Evolutionary conservation across 805 yeast species (phyloP).

Genomic region (Ascoidea rubescens): DNA sequence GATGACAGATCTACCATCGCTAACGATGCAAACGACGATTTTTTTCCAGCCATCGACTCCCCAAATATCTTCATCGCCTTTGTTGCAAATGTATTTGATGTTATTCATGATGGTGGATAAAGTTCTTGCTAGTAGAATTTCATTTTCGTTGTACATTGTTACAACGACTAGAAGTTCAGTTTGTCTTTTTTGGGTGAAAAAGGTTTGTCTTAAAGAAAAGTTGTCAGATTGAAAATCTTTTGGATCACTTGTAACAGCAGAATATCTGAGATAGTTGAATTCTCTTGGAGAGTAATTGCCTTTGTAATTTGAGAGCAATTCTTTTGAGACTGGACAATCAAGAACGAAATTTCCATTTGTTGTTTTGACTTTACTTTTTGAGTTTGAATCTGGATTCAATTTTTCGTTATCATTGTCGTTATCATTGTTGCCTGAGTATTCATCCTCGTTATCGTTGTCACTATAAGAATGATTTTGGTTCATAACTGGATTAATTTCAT

Average conservation of each 20-base stretch:
- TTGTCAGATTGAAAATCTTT: conserved; percentile 42
- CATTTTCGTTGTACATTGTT: conserved; percentile 86
- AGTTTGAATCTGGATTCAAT: not conserved
- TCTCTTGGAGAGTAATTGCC: conserved; percentile 37
- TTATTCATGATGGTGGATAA: conserved; percentile 85
- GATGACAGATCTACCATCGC: conserved; percentile 55
- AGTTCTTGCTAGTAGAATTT: conserved; percentile 68
- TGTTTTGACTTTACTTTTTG: not conserved
- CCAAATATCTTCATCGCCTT: conserved; percentile 69
- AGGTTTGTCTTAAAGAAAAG: conserved; percentile 73
- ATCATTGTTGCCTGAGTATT: not conserved
- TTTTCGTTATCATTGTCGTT: not conserved
- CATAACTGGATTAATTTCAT: not conserved
- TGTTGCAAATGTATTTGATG: conserved; percentile 56
- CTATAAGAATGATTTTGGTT: no score
- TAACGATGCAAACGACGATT: conserved; percentile 45
- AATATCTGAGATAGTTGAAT: conserved; percentile 79
- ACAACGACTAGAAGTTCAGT: conserved; percentile 80
- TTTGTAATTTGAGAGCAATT: conserved; percentile 38
- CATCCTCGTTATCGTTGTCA: not conserved
- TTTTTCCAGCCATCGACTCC: conserved; percentile 45
- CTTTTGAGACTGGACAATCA: conserved; percentile 74
- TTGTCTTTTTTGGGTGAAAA: conserved; percentile 62
- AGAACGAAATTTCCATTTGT: conserved; percentile 64
- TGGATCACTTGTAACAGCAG: conserved; percentile 91